phyloP scores from a whole-genome alignment of 306 rosid genomes.

The Cicer judaicum region DNA sequence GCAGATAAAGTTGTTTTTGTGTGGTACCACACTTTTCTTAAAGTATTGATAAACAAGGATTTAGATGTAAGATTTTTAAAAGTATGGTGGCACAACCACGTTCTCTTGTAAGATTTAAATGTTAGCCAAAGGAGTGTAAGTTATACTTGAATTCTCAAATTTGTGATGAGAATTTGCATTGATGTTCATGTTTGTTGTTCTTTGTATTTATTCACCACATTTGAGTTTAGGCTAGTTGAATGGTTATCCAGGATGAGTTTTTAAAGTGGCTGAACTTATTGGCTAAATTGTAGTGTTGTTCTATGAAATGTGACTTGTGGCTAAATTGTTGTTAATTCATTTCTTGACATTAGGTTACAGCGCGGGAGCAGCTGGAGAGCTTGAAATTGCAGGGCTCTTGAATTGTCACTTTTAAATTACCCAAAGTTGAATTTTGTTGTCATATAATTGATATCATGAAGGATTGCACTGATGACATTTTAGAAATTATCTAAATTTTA shows the following conservation, averaged over 20 bases:
- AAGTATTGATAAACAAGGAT: not conserved
- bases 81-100: not conserved
- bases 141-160: slow-evolving; percentile 7
- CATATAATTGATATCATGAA: too few relatives aligned
- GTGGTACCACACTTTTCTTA: not conserved
- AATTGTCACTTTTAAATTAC: not conserved
- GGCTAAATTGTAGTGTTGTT: not conserved
- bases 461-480: too few relatives aligned
- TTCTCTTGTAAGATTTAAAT: slow-evolving; percentile 21
- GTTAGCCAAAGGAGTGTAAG: not conserved
- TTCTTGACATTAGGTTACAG: slow-evolving; percentile 40
- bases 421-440: too few relatives aligned
- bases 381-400: slow-evolving; percentile 48
- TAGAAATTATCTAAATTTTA: too few relatives aligned
- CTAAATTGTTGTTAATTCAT: slow-evolving; percentile 34
- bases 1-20: slow-evolving; percentile 4
- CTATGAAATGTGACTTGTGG: not conserved
- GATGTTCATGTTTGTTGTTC: not conserved
- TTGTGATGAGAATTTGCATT: slow-evolving; percentile 23
- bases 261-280: slow-evolving; percentile 20
- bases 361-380: slow-evolving; percentile 36
- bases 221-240: slow-evolving; percentile 18
- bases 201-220: not conserved
- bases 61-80: not conserved
- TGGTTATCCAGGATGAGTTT: slow-evolving; percentile 18